phyloP scores from a whole-genome alignment of 148 eudicot species.

The Rhododendron molle region DNA sequence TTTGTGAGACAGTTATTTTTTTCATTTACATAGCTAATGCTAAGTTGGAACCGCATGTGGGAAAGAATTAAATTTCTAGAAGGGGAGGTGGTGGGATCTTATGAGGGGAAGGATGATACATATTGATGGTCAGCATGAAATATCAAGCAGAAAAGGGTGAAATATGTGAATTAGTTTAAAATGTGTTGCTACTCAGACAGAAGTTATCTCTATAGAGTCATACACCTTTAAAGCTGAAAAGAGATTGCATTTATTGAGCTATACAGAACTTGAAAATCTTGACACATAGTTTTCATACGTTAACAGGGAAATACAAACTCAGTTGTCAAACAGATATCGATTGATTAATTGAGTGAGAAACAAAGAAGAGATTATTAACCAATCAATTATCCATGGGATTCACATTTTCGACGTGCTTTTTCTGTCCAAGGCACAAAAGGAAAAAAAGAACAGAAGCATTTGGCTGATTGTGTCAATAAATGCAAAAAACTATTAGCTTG shows the following conservation, averaged over 20 bases:
- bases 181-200: background rate
- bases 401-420: background rate
- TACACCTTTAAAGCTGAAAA: background rate
- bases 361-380: background rate
- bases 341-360: background rate
- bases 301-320: background rate
- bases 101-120: background rate
- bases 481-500: background rate
- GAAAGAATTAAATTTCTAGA: background rate
- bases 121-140: background rate
- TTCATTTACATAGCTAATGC: background rate
- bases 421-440: background rate
- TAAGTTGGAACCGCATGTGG: background rate
- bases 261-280: background rate
- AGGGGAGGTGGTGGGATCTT: background rate
- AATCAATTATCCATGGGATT: background rate
- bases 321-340: background rate
- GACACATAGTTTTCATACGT: background rate
- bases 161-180: background rate
- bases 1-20: background rate
- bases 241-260: background rate
- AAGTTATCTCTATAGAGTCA: background rate
- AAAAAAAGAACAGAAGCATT: background rate
- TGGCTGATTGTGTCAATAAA: background rate
- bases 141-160: background rate